Evolutionary conservation across 1,139 yeast genomes (phyloP), one percentile per base, ranked within the genome.

Genomic region (Komagataea norvegica): DNA sequence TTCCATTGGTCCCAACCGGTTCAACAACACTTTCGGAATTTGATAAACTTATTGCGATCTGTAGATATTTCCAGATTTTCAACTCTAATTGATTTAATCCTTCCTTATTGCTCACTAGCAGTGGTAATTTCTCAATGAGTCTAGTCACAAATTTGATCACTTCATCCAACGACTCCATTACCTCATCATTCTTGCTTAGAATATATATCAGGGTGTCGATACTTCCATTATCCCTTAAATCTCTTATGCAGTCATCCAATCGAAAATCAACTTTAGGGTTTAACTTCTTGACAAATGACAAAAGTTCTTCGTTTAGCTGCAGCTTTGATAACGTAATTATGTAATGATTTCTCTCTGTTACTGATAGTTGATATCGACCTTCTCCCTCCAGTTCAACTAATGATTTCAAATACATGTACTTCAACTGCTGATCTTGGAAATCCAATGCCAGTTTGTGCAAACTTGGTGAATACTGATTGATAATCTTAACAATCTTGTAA

Each of bases 361-460:
- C 17, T 3, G 37, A 40, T 23, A 50, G 22, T 16, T 22, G 37
- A 25, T 41, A 48, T 3, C 27, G 18, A 2, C 54, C 54, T 14
- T 45, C 38, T 5, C 26, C 30, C 25, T 51, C 56, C 4, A 53
- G 24, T 10, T 46, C 40, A 10, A 39, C 43, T 16, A 50, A 31
- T 1, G 56, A 47, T 8, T 46, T 45, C n/a, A 55, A 32, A 34
- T 50, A 55, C 19, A 52, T 42, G 23, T 47, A 40, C 25, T 41
- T 50, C 18, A 52, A 31, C 19, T 52, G 54, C 3, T 44, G 36
- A 40, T 65, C 66, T 0, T 48, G 42, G 8, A 69, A 42, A 0
- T 48, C 38, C 19, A 74, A 47, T 1, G 65, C 61, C 34, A 61
- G 57, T 3, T 40, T 31, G 47, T 74, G 77, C 24, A 75, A 44